Percentiles rank a stretch among this genome's conserved stretches.
Conservation (phyloP, 1,284 basidiomycete genomes). For the Phaffia rhodozyma region DNA sequence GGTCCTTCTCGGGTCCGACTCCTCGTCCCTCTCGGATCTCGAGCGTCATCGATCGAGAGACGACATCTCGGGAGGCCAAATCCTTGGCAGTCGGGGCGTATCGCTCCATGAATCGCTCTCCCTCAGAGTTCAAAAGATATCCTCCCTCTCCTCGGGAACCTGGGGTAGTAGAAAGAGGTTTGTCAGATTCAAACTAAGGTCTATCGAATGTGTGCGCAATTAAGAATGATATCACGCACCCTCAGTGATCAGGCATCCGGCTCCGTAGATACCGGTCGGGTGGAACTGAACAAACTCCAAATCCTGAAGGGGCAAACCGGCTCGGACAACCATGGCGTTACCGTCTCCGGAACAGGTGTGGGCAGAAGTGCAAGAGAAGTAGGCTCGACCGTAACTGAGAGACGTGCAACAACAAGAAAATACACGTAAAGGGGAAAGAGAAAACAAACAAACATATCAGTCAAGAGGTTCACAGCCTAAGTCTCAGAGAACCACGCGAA, state of each 20-base stretch:
- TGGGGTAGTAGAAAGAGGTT: constrained; percentile 28
- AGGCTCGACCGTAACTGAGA: constrained; percentile 79
- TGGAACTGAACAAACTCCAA: constrained; percentile 99
- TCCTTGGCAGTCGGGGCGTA: constrained; percentile 99
- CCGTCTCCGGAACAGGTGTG: constrained; percentile 99
- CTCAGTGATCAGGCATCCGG: constrained; percentile 97
- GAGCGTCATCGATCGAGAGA: constrained; percentile 97
- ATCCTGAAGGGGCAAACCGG: constrained; percentile 94
- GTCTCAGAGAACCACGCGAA: neutral
- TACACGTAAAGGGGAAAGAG: neutral
- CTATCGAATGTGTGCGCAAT: neutral
- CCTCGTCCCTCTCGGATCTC: constrained; percentile 98
- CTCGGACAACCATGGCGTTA: constrained; percentile 95
- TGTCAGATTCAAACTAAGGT: neutral
- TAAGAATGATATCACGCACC: constrained; percentile 40
- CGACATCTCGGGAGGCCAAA: constrained; percentile 97
- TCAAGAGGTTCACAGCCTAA: too few species aligned
- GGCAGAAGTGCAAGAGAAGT: constrained; percentile 97
- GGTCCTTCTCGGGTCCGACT: constrained; percentile 97
- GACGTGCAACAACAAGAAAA: too few species aligned
- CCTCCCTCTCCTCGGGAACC: constrained; percentile 99
- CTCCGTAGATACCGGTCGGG: constrained; percentile 98
- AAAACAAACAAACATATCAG: neutral
- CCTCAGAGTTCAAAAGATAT: constrained; percentile 95
- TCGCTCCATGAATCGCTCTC: constrained; percentile 99